Evolutionary conservation across 148 eudicot species (phyloP), one percentile per base, ranked within the genome.

Genomic region (Fallopia convolvulus): DNA sequence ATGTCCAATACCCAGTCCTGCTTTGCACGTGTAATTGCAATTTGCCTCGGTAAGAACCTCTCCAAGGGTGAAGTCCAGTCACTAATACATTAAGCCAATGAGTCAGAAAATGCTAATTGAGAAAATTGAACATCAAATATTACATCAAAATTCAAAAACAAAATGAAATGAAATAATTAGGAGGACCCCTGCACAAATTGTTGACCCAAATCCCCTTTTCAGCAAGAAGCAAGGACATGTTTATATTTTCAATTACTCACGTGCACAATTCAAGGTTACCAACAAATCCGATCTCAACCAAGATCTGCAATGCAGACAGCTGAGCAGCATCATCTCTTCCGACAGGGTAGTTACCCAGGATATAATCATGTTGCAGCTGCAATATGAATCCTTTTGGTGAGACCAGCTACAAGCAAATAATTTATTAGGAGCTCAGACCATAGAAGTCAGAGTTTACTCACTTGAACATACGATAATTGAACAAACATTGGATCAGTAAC

Each of bases 301-400:
- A 85, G 81, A 96, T 96, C 75, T 96, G 99, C 80, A 96, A 74
- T 8, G 98, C 99, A 75, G 97, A 93, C 53, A 96, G 74, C 74
- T 96, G 97, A 72, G 94, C 97, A 68, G 99, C 93, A 83, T 96
- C 99, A 81, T 91, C 98, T 82, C 89, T 93, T 82, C 99, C 99
- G 81, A 96, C 97, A 66, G 99, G 99, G 82, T 96, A 96, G 80
- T 96, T 93, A 36, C 99, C 99, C 85, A 88, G 58, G 79, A 96
- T 92, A 86, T 93, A 96, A 87, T 96, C 99, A 84, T 96, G 98
- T 93, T 96, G 99, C 76, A 92, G 76, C 98, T 94, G 87, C 72
- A 81, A 74, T 56, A 75, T 40, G 50, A 66, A 78, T 2, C 49
- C 30, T 33, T 73, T 26, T 32, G 21, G 41, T 63, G 49, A 66